Evolutionary conservation across 2,329 filamentous ascomycete species (phyloP).

Genomic region (Coleophoma crateriformis): DNA sequence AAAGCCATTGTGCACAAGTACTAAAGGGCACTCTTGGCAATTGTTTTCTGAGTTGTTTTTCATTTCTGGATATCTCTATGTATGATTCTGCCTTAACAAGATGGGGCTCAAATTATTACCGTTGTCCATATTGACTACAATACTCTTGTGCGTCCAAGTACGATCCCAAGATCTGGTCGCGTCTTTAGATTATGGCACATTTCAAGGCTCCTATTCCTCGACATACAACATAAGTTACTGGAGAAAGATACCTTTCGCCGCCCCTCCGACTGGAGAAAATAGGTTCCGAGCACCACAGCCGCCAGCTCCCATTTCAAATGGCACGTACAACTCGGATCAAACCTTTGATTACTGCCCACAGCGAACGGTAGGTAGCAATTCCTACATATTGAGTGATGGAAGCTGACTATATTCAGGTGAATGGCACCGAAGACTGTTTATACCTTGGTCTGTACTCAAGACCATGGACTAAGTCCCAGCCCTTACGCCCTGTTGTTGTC

Average conservation of each 20-base stretch:
- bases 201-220: constrained; percentile 44
- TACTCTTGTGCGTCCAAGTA: too few species aligned
- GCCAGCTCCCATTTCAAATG: constrained; percentile 38
- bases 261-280: constrained; percentile 50
- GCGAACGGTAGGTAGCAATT: constrained; percentile 34
- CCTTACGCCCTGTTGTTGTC: constrained; percentile 51
- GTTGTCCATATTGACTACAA: too few species aligned
- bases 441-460: constrained; percentile 55
- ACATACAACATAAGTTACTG: constrained; percentile 53
- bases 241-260: constrained; percentile 55
- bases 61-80: too few species aligned
- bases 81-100: too few species aligned
- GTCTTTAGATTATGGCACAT: constrained; percentile 42
- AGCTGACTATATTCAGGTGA: constrained; percentile 26
- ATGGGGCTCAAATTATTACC: too few species aligned
- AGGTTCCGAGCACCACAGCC: constrained; percentile 57
- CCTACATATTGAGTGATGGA: background rate
- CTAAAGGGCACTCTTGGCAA: too few species aligned
- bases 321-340: constrained; percentile 48
- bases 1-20: too few species aligned
- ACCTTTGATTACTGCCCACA: constrained; percentile 54
- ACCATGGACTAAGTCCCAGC: constrained; percentile 41
- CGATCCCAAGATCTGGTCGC: constrained; percentile 28
- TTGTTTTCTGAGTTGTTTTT: too few species aligned
- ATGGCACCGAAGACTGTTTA: constrained; percentile 54